Percentiles rank a stretch among this genome's conserved stretches.
Evolutionary conservation across 2,329 filamentous ascomycete species (phyloP).

Genomic region (Xylaria polymorpha): DNA sequence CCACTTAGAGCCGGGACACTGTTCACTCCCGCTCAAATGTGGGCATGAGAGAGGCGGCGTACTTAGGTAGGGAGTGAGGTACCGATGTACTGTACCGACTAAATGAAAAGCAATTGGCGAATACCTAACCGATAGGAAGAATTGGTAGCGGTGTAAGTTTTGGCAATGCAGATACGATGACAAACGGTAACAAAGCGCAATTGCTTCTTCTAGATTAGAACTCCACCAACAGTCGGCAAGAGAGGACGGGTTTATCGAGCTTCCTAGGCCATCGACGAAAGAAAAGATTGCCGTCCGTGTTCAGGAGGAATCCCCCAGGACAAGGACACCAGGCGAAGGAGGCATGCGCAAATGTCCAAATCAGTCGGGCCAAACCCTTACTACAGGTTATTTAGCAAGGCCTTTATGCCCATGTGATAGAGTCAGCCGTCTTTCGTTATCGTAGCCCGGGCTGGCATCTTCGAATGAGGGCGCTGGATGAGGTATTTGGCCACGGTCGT

Average conservation of each 20-base stretch:
- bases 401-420: constrained; percentile 33
- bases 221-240: constrained; percentile 43
- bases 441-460: constrained; percentile 36
- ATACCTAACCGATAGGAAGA: constrained; percentile 35
- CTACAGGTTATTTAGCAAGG: constrained; percentile 31
- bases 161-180: constrained; percentile 37
- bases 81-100: constrained; percentile 10
- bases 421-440: constrained; percentile 36
- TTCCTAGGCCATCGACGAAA: constrained; percentile 36
- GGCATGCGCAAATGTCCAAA: constrained; percentile 12
- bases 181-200: constrained; percentile 41
- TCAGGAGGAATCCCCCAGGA: constrained; percentile 37
- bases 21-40: constrained; percentile 25
- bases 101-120: constrained; percentile 45
- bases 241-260: constrained; percentile 30
- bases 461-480: constrained; percentile 45
- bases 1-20: constrained; percentile 33
- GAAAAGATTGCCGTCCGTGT: constrained; percentile 19
- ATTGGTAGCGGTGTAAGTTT: constrained; percentile 35
- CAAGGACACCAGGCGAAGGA: constrained; percentile 16
- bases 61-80: constrained; percentile 7
- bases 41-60: constrained; percentile 33
- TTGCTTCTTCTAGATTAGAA: constrained; percentile 47
- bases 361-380: constrained; percentile 13
- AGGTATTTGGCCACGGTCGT: constrained; percentile 46